Evolutionary conservation across 2,329 filamentous ascomycete species (phyloP).

Genomic region (Cladosporium phlei): DNA sequence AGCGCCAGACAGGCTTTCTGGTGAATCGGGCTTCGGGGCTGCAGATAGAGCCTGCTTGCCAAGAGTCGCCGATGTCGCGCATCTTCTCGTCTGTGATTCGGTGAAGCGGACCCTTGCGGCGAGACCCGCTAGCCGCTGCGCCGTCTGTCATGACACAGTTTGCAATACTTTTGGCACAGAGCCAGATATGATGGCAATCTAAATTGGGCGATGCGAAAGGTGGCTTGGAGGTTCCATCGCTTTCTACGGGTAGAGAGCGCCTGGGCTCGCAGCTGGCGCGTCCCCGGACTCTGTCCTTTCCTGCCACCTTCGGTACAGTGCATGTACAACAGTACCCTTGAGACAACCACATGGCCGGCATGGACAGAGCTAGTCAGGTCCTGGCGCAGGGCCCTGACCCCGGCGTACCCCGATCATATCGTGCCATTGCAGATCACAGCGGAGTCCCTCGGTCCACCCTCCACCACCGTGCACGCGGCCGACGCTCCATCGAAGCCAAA

Average conservation of each 20-base stretch:
- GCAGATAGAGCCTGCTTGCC: not conserved
- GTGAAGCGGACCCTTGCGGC: not conserved
- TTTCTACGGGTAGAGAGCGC: not conserved
- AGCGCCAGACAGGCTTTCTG: not conserved
- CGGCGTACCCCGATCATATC: slow-evolving; percentile 8
- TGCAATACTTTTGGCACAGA: not conserved
- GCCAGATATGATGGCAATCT: not conserved
- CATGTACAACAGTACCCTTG: not conserved
- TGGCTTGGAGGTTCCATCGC: not conserved
- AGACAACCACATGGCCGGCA: not conserved
- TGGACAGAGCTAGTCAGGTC: slow-evolving; percentile 12
- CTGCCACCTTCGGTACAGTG: not conserved
- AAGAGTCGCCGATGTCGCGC: not conserved
- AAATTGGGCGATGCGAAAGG: not conserved
- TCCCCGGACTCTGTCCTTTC: not conserved
- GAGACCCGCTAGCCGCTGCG: not conserved
- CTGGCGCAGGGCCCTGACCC: slow-evolving; percentile 8
- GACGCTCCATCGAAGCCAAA: slow-evolving; percentile 17
- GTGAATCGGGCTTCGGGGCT: not conserved
- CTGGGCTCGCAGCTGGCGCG: not conserved
- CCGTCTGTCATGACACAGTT: not conserved
- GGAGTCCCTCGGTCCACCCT: slow-evolving; percentile 20
- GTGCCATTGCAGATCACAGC: slow-evolving; percentile 13
- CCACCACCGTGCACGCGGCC: slow-evolving; percentile 17
- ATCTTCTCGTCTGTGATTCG: not conserved